phyloP scores from a whole-genome alignment of 140 eudicot genomes.

The Cichorium intybus region DNA sequence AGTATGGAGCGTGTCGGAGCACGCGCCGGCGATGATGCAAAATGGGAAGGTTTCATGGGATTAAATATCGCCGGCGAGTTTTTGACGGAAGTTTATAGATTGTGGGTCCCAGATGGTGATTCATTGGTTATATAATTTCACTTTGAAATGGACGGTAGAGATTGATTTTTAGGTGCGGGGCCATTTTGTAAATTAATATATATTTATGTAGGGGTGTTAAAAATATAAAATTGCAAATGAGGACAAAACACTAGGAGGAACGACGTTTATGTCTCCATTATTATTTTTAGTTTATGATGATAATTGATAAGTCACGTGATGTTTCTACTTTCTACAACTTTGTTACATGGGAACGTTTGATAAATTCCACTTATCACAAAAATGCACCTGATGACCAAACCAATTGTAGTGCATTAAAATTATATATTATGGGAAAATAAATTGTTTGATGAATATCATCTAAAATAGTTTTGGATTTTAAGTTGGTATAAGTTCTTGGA shows the following conservation, averaged over 20 bases:
- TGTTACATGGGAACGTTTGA: not conserved
- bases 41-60: constrained; percentile 27
- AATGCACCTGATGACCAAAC: too few species aligned
- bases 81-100: constrained; percentile 8
- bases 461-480: too few species aligned
- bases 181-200: constrained; percentile 1
- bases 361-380: too few species aligned
- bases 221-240: not conserved
- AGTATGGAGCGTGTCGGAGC: constrained; percentile 74
- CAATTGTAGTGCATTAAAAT: too few species aligned
- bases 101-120: constrained; percentile 11
- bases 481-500: too few species aligned
- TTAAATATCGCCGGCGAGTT: constrained; percentile 9
- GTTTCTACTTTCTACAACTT: not conserved
- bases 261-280: constrained; percentile 9
- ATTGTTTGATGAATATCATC: too few species aligned
- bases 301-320: not conserved
- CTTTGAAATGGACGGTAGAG: constrained; percentile 2
- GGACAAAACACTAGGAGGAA: not conserved
- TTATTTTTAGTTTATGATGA: not conserved
- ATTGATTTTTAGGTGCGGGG: not conserved
- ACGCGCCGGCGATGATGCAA: constrained; percentile 28
- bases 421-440: too few species aligned
- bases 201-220: not conserved
- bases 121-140: not conserved